A percentile compares a stretch with the other conserved stretches of the same genome.
phyloP scores from a whole-genome alignment of 345 rosid species.

The Lepidium sativum region DNA sequence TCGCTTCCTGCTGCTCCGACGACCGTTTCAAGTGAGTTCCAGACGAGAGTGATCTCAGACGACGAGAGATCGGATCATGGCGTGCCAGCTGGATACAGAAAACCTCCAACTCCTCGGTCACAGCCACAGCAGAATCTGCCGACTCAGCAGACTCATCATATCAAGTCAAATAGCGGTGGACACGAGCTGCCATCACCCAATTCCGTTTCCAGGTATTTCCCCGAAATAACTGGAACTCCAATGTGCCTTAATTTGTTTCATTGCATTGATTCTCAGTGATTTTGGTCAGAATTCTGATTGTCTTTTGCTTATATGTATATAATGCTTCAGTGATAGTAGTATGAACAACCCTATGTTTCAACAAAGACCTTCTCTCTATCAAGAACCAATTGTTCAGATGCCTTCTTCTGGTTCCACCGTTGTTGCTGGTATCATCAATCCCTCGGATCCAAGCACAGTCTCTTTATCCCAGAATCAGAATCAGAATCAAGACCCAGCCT shows the following conservation, averaged over 20 bases:
- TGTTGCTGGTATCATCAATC: conserved; percentile 45
- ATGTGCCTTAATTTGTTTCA: background rate
- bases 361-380: conserved; percentile 55
- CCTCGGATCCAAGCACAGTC: conserved; percentile 43
- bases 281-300: conserved; percentile 26
- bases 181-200: conserved; percentile 73
- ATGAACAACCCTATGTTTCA: conserved; percentile 53
- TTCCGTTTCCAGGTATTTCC: conserved; percentile 70
- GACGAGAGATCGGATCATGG: conserved; percentile 95
- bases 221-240: background rate
- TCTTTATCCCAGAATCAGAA: conserved; percentile 37
- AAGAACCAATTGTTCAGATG: conserved; percentile 55
- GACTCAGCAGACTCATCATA: conserved; percentile 38
- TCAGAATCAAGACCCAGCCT: conserved; percentile 50
- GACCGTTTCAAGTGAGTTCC: conserved; percentile 41
- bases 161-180: conserved; percentile 50
- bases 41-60: conserved; percentile 52
- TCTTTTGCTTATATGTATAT: conserved; percentile 14
- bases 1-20: conserved; percentile 35
- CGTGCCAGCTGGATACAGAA: conserved; percentile 47
- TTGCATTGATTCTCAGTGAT: background rate
- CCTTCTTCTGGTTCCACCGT: conserved; percentile 49
- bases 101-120: conserved; percentile 35
- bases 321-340: conserved; percentile 70
- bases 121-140: conserved; percentile 38